These are phyloP conservation scores for Aureobasidium mangrovei DNA, from an alignment of 2,329 filamentous ascomycete species.

Conservation along the genomic window DNA sequence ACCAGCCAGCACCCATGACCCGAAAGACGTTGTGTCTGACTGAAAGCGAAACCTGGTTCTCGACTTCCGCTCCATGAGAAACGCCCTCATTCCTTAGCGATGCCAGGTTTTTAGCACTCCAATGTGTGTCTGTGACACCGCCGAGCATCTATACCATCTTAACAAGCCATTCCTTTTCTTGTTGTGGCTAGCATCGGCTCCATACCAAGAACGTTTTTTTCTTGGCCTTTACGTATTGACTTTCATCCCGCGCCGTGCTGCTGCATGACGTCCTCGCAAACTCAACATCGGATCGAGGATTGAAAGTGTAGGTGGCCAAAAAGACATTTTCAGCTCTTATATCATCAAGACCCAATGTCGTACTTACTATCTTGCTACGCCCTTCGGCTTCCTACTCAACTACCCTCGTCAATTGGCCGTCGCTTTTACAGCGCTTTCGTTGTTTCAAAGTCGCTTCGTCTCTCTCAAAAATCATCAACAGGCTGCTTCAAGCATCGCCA, in stretches of 20 bases:
- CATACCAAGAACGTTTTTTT: slow-evolving; percentile 5
- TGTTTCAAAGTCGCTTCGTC: neutral
- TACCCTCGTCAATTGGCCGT: neutral
- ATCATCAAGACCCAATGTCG: neutral
- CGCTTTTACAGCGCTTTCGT: no score
- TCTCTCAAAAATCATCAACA: neutral
- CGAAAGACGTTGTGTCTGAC: no score
- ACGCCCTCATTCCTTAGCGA: no score
- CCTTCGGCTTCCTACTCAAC: neutral
- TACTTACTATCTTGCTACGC: neutral
- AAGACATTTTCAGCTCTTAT: neutral
- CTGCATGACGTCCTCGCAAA: neutral
- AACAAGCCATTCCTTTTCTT: neutral
- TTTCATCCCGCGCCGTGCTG: neutral
- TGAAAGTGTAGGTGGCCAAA: neutral
- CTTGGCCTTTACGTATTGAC: slow-evolving; percentile 12
- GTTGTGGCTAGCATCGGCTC: neutral
- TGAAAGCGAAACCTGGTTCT: no score
- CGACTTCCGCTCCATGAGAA: no score
- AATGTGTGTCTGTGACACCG: neutral
- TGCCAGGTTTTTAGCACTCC: neutral
- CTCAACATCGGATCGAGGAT: neutral
- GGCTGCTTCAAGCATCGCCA: neutral
- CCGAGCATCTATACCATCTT: slow-evolving; percentile 4
- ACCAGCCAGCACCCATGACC: no score